These are phyloP conservation scores for Claviceps fusiformis DNA, from an alignment of 2,329 filamentous ascomycete species.

Conservation along the genomic window DNA sequence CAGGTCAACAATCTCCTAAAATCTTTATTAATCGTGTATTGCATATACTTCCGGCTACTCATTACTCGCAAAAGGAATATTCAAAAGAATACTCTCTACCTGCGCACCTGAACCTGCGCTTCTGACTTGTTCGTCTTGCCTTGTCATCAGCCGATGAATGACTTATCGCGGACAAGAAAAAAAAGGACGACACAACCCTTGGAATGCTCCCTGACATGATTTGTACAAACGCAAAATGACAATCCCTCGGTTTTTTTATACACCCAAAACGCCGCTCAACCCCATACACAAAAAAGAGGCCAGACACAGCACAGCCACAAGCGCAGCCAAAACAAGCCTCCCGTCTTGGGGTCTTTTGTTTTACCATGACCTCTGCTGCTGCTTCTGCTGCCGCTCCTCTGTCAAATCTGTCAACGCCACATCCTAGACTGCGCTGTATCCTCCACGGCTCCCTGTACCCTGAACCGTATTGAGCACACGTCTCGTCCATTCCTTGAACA, in stretches of 20 bases:
- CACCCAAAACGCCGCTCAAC: constrained; percentile 14
- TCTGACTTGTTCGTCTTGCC: too few species aligned
- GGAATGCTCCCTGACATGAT: not conserved
- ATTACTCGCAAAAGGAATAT: too few species aligned
- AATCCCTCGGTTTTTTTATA: constrained; percentile 9
- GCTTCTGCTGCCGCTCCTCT: not conserved
- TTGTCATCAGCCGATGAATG: not conserved
- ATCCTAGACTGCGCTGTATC: constrained; percentile 78
- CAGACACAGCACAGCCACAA: not conserved
- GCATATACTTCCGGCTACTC: too few species aligned
- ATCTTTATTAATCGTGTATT: too few species aligned
- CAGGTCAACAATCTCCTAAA: too few species aligned
- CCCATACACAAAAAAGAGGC: not conserved
- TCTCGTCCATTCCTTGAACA: constrained; percentile 77
- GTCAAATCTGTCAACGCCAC: not conserved
- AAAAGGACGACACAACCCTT: not conserved
- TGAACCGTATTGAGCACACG: constrained; percentile 73
- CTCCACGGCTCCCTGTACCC: constrained; percentile 70
- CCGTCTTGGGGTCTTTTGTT: not conserved
- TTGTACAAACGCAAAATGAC: constrained; percentile 14
- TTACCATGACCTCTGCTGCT: not conserved
- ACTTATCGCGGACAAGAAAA: not conserved
- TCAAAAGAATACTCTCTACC: too few species aligned
- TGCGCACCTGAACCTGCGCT: too few species aligned
- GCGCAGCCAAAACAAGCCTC: not conserved